Conservation (phyloP, 352 stramenopile genomes). For the Phytopythium litorale region DNA sequence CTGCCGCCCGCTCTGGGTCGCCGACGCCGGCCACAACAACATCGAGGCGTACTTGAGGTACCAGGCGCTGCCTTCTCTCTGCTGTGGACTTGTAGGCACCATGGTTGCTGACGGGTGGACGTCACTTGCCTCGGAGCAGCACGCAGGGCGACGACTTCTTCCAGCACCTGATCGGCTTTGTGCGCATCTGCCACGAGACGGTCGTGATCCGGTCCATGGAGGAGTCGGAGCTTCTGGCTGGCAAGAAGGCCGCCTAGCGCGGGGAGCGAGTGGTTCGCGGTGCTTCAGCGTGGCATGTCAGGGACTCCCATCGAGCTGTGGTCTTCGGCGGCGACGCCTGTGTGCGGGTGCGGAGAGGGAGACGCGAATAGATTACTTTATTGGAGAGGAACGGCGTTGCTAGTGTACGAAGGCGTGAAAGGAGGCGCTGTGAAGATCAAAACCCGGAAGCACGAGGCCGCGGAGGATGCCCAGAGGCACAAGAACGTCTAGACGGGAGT, state of each 20-base stretch:
- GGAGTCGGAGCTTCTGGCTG: slow-evolving; percentile 8
- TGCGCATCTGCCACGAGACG: slow-evolving; percentile 71
- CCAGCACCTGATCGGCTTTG: slow-evolving; percentile 70
- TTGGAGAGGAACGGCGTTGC: not conserved
- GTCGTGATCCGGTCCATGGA: slow-evolving; percentile 38
- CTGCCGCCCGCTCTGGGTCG: slow-evolving; percentile 97
- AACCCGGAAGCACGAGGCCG: not conserved
- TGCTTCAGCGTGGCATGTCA: not conserved
- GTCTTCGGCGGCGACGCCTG: not conserved
- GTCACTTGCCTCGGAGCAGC: slow-evolving; percentile 15
- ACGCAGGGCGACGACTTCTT: slow-evolving; percentile 79
- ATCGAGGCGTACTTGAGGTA: slow-evolving; percentile 95
- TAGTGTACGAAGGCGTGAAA: slow-evolving; percentile 5
- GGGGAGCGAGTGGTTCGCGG: no score
- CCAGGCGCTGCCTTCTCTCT: slow-evolving; percentile 1
- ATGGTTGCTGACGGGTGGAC: not conserved
- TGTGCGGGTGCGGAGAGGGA: not conserved
- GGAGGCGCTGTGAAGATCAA: not conserved
- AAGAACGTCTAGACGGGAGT: not conserved
- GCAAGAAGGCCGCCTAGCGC: slow-evolving; percentile 5
- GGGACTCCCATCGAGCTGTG: not conserved
- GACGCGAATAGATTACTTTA: slow-evolving; percentile 7
- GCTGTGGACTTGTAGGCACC: no score
- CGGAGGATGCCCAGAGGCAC: not conserved
- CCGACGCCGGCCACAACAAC: slow-evolving; percentile 98